Conservation (phyloP, 345 rosid species). For the Hypericum androsaemum region DNA sequence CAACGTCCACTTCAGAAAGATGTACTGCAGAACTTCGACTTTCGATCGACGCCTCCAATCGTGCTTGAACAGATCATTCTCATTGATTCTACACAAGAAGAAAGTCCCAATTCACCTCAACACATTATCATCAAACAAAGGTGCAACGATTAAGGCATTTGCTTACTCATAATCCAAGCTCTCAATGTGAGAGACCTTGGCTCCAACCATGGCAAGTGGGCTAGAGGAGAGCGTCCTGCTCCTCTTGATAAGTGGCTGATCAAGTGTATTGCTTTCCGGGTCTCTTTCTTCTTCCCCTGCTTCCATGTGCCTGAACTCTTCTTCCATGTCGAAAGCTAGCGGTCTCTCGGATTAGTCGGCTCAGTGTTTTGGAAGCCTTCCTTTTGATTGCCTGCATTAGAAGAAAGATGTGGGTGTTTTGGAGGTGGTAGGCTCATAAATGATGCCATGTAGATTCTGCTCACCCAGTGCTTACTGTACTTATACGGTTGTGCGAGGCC, state of each 20-base stretch:
- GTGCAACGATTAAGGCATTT: not conserved
- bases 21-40: slow-evolving; percentile 67
- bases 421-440: too few relatives aligned
- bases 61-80: slow-evolving; percentile 86
- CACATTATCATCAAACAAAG: not conserved
- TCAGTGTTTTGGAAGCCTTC: not conserved
- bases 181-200: slow-evolving; percentile 76
- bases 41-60: slow-evolving; percentile 93
- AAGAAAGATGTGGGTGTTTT: too few relatives aligned
- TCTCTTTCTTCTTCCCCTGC: slow-evolving; percentile 44
- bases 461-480: too few relatives aligned
- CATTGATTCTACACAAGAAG: slow-evolving; percentile 56
- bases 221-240: slow-evolving; percentile 59
- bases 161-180: slow-evolving; percentile 86
- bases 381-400: too few relatives aligned
- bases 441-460: too few relatives aligned
- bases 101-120: not conserved
- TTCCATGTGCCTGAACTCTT: slow-evolving; percentile 24
- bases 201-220: slow-evolving; percentile 76
- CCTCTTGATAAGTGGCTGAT: slow-evolving; percentile 70
- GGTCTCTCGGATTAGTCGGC: slow-evolving; percentile 5
- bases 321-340: slow-evolving; percentile 33
- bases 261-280: slow-evolving; percentile 51
- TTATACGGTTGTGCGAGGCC: too few relatives aligned
- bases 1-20: slow-evolving; percentile 69